Conservation (phyloP, 176 grass and related monocot species). For the Triticum turgidum region DNA sequence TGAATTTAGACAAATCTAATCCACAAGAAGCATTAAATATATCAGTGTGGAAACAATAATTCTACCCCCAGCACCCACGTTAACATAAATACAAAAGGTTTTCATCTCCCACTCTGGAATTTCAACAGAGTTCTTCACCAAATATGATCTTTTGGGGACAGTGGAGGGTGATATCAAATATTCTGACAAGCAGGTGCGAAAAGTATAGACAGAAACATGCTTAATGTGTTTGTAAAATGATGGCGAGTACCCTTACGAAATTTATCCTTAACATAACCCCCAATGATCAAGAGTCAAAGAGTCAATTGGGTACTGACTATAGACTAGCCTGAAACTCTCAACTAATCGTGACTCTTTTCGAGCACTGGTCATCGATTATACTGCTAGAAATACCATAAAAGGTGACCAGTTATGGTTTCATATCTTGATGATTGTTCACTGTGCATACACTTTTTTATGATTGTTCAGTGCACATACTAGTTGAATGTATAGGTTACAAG, state of each 20-base stretch:
- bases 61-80: background rate
- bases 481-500: background rate
- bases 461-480: background rate
- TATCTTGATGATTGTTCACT: background rate
- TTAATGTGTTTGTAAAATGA: background rate
- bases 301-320: background rate
- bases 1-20: background rate
- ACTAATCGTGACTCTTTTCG: no score
- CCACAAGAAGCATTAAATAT: background rate
- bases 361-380: background rate
- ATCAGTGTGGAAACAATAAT: background rate
- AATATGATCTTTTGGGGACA: background rate
- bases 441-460: background rate
- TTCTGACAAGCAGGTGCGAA: background rate
- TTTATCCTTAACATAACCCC: background rate
- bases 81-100: background rate
- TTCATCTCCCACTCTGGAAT: background rate
- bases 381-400: background rate
- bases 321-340: background rate
- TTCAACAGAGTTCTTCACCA: background rate
- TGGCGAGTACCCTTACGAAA: background rate
- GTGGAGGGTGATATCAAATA: background rate
- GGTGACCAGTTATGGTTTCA: background rate
- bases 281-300: no score
- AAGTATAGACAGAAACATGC: background rate